A percentile compares a stretch with the other conserved stretches of the same genome.
Evolutionary conservation across 2,329 filamentous ascomycete species (phyloP).

Genomic region (Polytolypa hystricis): DNA sequence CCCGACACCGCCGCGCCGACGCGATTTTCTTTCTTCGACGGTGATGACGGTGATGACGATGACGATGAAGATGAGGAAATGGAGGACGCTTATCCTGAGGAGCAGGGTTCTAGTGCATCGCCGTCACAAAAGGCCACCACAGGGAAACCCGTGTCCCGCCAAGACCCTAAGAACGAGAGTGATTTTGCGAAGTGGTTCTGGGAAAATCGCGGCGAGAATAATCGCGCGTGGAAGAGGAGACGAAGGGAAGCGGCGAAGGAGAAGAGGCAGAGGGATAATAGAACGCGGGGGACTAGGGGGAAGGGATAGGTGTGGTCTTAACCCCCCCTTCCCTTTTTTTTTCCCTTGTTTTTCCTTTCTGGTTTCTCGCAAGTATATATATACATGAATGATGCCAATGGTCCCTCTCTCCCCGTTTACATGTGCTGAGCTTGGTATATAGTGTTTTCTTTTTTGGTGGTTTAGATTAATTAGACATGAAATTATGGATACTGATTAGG

Average conservation of each 20-base stretch:
- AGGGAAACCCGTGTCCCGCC: conserved; percentile 2
- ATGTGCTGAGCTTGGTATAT: too few relatives aligned
- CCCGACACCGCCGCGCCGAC: conserved; percentile 78
- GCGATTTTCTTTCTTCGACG: conserved; percentile 22
- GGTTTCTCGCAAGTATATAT: not conserved
- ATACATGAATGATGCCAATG: not conserved
- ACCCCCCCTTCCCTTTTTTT: not conserved
- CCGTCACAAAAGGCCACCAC: conserved; percentile 7
- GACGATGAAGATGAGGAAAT: conserved; percentile 10
- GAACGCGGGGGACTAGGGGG: conserved; percentile 32
- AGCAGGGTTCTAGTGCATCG: conserved; percentile 17
- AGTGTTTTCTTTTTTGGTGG: too few relatives aligned
- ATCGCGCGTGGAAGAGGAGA: conserved; percentile 42
- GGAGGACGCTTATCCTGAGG: conserved; percentile 13
- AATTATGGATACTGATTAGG: too few relatives aligned
- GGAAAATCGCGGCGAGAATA: conserved; percentile 40
- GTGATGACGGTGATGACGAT: conserved; percentile 13
- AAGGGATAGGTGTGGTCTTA: not conserved
- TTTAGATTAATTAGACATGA: too few relatives aligned
- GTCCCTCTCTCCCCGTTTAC: too few relatives aligned
- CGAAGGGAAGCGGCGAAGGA: conserved; percentile 50
- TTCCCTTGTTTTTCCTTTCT: too few relatives aligned
- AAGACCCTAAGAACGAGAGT: conserved; percentile 34
- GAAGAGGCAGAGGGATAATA: conserved; percentile 49
- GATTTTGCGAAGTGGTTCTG: conserved; percentile 54